A percentile compares a stretch with the other conserved stretches of the same genome.
phyloP scores from a whole-genome alignment of 164 flowering plant genomes.

The Berberis vulgaris region DNA sequence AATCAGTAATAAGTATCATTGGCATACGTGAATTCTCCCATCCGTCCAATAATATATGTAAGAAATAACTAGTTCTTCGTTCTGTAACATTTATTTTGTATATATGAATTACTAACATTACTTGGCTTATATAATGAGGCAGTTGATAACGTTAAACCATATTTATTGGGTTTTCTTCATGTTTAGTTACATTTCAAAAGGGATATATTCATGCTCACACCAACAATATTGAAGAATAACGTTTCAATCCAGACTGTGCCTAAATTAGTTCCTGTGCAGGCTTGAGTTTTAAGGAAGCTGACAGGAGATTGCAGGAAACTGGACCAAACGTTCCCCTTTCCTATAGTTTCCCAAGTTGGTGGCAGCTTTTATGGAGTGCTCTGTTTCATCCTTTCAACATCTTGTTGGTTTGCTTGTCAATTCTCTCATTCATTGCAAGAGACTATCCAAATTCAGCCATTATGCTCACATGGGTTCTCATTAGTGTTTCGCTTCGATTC shows the following conservation, averaged over 20 bases:
- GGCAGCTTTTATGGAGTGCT: slow-evolving; percentile 73
- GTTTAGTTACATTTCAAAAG: neutral
- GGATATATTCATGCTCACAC: neutral
- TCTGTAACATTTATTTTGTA: no score
- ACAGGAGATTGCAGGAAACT: slow-evolving; percentile 46
- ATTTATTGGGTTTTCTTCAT: no score
- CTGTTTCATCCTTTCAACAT: slow-evolving; percentile 73
- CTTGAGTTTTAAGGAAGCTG: slow-evolving; percentile 69
- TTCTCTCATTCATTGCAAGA: slow-evolving; percentile 40
- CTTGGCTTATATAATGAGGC: no score
- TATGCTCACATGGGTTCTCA: slow-evolving; percentile 56
- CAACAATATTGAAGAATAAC: neutral
- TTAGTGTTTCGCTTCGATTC: slow-evolving; percentile 64
- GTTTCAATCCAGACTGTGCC: neutral
- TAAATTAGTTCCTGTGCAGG: slow-evolving; percentile 28
- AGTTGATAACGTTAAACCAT: no score
- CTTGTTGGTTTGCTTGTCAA: slow-evolving; percentile 55
- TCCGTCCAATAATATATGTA: no score
- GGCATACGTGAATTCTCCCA: no score
- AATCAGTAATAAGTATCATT: no score
- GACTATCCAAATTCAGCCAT: slow-evolving; percentile 58
- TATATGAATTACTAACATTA: no score
- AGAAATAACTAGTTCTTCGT: no score
- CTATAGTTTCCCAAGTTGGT: slow-evolving; percentile 57
- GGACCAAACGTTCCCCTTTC: slow-evolving; percentile 66